phyloP scores from a whole-genome alignment of 495 filamentous ascomycete species.

The Amorphotheca resinae region DNA sequence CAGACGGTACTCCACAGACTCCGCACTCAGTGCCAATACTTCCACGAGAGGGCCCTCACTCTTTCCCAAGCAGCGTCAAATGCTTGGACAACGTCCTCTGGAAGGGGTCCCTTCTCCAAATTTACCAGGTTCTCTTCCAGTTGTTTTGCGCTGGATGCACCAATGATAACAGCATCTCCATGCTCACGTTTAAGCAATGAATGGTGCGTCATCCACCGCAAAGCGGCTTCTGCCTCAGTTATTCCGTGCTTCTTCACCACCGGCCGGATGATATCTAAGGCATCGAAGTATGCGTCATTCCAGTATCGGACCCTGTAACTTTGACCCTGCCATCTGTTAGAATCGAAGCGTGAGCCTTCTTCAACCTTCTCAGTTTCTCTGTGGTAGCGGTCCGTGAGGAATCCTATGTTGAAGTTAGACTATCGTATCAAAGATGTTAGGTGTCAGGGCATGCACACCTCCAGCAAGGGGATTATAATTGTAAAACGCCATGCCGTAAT shows the following conservation, averaged over 20 bases:
- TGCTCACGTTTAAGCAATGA: conserved; percentile 22
- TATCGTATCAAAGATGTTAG: too few relatives aligned
- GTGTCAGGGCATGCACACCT: too few relatives aligned
- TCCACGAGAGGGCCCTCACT: not conserved
- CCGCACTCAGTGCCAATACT: conserved; percentile 2
- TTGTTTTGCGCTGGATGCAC: conserved; percentile 36
- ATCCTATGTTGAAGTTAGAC: too few relatives aligned
- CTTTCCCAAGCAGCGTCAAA: conserved; percentile 11
- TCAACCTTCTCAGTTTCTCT: conserved; percentile 31
- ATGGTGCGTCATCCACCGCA: conserved; percentile 37
- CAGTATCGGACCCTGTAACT: conserved; percentile 31
- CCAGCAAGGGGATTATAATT: conserved; percentile 40
- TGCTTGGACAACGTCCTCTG: conserved; percentile 34
- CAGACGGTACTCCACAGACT: too few relatives aligned
- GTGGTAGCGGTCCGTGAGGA: conserved; percentile 23
- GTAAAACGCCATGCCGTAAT: conserved; percentile 39
- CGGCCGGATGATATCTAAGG: conserved; percentile 19
- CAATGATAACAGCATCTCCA: conserved; percentile 45
- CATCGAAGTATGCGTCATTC: conserved; percentile 34
- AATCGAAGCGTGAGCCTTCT: conserved; percentile 54
- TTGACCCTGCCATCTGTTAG: conserved; percentile 13
- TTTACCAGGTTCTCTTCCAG: conserved; percentile 39
- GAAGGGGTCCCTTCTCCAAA: conserved; percentile 45
- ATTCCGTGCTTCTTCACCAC: conserved; percentile 29
- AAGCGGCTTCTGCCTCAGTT: conserved; percentile 30